Base-by-base conservation (phyloP, 129 eudicot genomes). In the Flaveria linearis region DNA sequence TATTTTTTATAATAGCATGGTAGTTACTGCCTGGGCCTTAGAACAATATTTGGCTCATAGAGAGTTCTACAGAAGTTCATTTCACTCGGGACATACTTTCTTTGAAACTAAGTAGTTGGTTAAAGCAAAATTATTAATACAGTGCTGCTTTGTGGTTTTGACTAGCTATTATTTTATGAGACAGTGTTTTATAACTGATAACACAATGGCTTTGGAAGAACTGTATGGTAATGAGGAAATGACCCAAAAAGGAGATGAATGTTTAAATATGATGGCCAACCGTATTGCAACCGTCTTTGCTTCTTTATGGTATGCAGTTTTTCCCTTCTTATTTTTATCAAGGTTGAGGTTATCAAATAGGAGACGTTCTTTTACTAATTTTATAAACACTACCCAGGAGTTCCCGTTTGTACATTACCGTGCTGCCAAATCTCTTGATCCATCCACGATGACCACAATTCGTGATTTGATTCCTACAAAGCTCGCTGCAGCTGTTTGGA, bases 351-450 rank as follows among this genome's bases (percentile, higher is more conserved):
- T 43, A 15, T 67, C 36, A 47, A 74, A 41, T 28, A 66, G 62
- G 69, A 15, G 23, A 47, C 15, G 46, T 7, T 26, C 33, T 9
- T 33, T 39, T 61, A 65, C 42, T 39, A 45, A 36, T 70, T 69
- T 14, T 68, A 49, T 53, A 72, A 50, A 43, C 45, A 47, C 43
- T 71, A 71, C 81, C 64, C 88, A 93, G 98, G 98, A 93, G 89
- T 89, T 90, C 72, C 98, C 98, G 45, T 79, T 80, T 30, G 98
- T 93, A 66, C 97, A 97, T n/a, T 93, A 88, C 77, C 98, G 98
- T 68, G 96, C 97, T 68, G 97, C 97, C 67, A 90, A 88, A 80
- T 90, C 93, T 70, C 98, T 93, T 33, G 97, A 93, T 79, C 79
- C 88, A 9, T 86, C 79, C 78, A 93, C 96, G 55, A 84, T 88